Conservation (phyloP, 2,329 filamentous ascomycete species). For the Sclerotinia trifoliorum region DNA sequence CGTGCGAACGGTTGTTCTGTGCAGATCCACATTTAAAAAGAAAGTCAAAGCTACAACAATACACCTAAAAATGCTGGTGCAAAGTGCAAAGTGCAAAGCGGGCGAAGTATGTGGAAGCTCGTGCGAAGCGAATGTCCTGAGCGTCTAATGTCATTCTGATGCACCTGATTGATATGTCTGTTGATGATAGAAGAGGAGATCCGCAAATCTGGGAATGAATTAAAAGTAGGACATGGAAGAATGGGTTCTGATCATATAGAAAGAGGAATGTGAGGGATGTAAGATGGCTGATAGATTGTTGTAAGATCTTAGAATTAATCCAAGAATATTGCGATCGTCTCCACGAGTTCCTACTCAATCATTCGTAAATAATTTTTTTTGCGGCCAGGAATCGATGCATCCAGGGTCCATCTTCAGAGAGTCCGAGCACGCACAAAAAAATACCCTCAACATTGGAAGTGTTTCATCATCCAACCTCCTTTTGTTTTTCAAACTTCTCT, state of each 20-base stretch:
- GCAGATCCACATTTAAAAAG: neutral
- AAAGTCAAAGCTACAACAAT: slow-evolving; percentile 5
- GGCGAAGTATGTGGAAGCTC: neutral
- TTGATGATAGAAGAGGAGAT: too few species aligned
- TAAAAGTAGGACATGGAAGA: too few species aligned
- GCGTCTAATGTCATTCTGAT: too few species aligned
- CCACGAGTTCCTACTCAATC: too few species aligned
- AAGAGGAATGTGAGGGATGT: too few species aligned
- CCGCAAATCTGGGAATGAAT: too few species aligned
- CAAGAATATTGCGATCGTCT: too few species aligned
- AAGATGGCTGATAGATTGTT: too few species aligned
- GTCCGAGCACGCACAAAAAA: slow-evolving; percentile 10
- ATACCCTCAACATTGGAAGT: neutral
- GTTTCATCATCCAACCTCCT: slow-evolving; percentile 9
- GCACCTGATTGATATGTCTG: too few species aligned
- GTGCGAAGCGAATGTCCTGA: neutral
- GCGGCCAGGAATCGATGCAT: neutral
- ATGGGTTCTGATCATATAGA: too few species aligned
- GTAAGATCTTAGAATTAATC: too few species aligned
- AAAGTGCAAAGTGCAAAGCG: neutral
- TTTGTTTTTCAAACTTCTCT: neutral
- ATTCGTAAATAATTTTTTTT: neutral
- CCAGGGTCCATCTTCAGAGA: neutral
- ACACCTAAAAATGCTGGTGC: neutral
- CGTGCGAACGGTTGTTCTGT: neutral